Base-by-base conservation (phyloP, 2,329 filamentous ascomycete species). In the Amphichorda felina region DNA sequence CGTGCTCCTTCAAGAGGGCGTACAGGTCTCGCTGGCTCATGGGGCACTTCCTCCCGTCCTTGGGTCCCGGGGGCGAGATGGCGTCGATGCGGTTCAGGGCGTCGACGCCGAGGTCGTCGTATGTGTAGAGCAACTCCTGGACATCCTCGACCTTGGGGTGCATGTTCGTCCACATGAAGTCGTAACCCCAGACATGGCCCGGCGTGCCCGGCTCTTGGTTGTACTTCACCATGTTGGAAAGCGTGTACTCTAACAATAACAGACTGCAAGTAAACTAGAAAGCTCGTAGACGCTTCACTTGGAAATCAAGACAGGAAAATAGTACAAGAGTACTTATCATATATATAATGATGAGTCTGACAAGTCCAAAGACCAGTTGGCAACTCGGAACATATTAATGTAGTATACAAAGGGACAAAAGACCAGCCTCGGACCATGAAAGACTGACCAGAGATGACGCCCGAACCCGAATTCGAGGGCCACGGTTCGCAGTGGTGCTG, bases 51-150 rank as follows among this genome's bases (percentile, higher is more conserved):
- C 21, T 21, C 8, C 34, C 27, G 29, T 30, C 37, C 24, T 19
- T 38, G 18, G 22, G 22, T 14, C 13, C 38, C 41, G 49, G 47
- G 3, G 51, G 45, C 37, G 70, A 72, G 36, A 86, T 68, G 14
- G 66, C 58, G 46, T 84, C 76, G 14, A 88, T 53, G 6, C 67
- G 62, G 39, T 77, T 65, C 13, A 85, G 59, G 39, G 75, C 79
- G 39, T 82, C 68, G 43, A 82, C 74, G 22, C 68, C 81, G 2
- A 86, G 59, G 7, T 62, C 64, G 53, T 89, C 84, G 49, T 83
- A 88, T 1, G 72, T 70, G 39, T 72, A 68, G 34, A 76, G 78
- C 43, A 82, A 50, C 3, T 70, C 71, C 36, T 69, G 55, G 27
- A 79, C 58, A 46, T 84, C 61, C 37, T 78, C 68, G 6, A 63